These are phyloP conservation scores for Ophiognomonia clavigignenti-juglandacearum DNA, from an alignment of 2,329 filamentous ascomycete species.

Conservation along the genomic window DNA sequence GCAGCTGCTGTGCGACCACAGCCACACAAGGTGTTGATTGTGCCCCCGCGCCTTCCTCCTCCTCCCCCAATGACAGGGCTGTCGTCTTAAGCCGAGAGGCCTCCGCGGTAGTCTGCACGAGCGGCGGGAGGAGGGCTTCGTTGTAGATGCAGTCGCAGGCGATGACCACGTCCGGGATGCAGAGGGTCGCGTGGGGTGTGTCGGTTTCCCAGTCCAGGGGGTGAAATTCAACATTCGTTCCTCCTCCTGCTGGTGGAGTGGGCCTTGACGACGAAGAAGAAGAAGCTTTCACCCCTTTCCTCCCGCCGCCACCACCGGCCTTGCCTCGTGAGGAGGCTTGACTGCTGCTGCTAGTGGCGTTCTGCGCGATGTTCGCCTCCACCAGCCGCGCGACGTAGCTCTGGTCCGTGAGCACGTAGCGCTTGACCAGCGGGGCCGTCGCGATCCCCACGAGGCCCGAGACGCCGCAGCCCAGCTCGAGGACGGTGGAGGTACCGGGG, in stretches of 20 bases:
- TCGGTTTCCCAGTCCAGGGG: constrained; percentile 81
- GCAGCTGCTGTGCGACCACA: constrained; percentile 83
- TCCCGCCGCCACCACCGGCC: too few species aligned
- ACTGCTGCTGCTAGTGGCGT: constrained; percentile 27
- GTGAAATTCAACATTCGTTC: constrained; percentile 47
- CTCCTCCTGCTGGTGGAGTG: background rate
- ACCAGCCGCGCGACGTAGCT: constrained; percentile 74
- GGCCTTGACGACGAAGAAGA: background rate
- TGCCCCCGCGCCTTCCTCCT: constrained; percentile 13
- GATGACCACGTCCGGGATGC: constrained; percentile 59
- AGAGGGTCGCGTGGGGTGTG: constrained; percentile 37
- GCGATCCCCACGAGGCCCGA: constrained; percentile 72
- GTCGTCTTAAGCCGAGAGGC: constrained; percentile 55
- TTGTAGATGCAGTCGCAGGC: constrained; percentile 97
- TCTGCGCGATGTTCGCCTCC: constrained; percentile 69
- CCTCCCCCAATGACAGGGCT: constrained; percentile 28
- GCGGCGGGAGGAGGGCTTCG: constrained; percentile 72
- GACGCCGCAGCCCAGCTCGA: constrained; percentile 88
- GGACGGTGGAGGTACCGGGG: constrained; percentile 50
- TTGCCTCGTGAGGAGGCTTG: too few species aligned
- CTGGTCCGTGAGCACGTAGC: constrained; percentile 83
- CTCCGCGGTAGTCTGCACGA: constrained; percentile 78
- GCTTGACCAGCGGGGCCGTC: constrained; percentile 54
- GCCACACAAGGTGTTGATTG: constrained; percentile 57
- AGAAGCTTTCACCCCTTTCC: too few species aligned